Percentiles rank a stretch among this genome's conserved stretches.
Evolutionary conservation across 2,329 filamentous ascomycete species (phyloP).

Genomic region (Talaromyces amestolkiae): DNA sequence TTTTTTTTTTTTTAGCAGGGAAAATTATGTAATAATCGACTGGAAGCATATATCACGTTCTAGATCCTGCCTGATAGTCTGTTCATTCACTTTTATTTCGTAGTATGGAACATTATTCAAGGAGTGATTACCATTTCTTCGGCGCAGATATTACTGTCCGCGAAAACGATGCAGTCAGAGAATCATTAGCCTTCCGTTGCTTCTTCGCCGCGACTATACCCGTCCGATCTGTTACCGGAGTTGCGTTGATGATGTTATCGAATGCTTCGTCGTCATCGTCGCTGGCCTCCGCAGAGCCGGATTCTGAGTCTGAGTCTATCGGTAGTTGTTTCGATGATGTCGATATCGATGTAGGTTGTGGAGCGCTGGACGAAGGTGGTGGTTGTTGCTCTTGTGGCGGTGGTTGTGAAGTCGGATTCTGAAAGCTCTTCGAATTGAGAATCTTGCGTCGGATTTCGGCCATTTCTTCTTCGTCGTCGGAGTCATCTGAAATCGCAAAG

Average conservation of each 20-base stretch:
- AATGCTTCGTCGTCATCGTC: conserved; percentile 66
- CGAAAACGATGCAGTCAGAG: conserved; percentile 50
- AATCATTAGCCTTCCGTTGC: conserved; percentile 52
- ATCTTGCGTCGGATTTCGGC: conserved; percentile 85
- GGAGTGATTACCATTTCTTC: conserved; percentile 32
- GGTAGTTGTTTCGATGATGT: conserved; percentile 46
- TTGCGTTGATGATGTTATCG: conserved; percentile 89
- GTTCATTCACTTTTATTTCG: neutral
- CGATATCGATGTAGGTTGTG: conserved; percentile 44
- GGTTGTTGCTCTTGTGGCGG: conserved; percentile 50
- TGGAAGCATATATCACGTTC: neutral
- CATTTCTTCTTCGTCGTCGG: conserved; percentile 85
- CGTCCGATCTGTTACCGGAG: conserved; percentile 80
- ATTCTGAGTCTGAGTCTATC: conserved; percentile 65
- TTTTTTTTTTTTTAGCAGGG: neutral
- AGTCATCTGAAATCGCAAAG: conserved; percentile 74
- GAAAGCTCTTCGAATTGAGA: conserved; percentile 86
- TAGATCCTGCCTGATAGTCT: neutral
- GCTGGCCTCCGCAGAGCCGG: conserved; percentile 62
- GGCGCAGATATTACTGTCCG: conserved; percentile 50
- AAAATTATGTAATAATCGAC: neutral
- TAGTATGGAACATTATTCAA: neutral
- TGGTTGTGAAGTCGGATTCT: conserved; percentile 52
- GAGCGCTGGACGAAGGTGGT: conserved; percentile 27
- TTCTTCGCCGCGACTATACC: conserved; percentile 64